Percentiles rank a stretch among this genome's conserved stretches.
phyloP scores from a whole-genome alignment of 2,329 filamentous ascomycete species.

The Davidsoniella eucalypti region DNA sequence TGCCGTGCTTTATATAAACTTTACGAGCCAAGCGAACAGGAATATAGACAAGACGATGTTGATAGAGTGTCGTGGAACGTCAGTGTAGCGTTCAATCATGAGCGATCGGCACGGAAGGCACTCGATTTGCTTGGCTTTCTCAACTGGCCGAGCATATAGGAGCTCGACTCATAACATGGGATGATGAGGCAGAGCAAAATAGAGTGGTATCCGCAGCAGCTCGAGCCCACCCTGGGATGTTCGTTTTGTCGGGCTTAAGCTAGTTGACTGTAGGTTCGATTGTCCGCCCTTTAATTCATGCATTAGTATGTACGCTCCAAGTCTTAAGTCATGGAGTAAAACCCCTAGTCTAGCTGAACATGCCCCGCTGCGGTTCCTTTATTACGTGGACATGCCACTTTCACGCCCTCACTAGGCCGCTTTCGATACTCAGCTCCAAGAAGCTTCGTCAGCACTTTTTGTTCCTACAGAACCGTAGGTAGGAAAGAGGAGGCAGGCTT shows the following conservation, averaged over 20 bases:
- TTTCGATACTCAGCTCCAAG: constrained; percentile 5
- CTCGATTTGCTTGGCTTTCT: no score
- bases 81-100: no score
- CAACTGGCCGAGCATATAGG: no score
- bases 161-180: no score
- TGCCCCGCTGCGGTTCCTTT: not conserved
- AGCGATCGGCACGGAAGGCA: no score
- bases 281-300: not conserved
- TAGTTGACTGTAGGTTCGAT: not conserved
- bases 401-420: not conserved
- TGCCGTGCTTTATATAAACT: not conserved
- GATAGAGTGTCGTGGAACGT: no score
- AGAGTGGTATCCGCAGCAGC: no score
- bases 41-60: no score
- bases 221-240: not conserved
- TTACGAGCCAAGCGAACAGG: no score
- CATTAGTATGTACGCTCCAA: not conserved
- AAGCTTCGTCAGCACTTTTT: constrained; percentile 7
- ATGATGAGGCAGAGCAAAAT: no score
- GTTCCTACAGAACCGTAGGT: no score
- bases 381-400: constrained; percentile 4
- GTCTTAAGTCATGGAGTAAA: not conserved
- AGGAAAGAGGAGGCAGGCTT: not conserved
- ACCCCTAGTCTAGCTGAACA: not conserved
- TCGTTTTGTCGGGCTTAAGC: not conserved